phyloP scores from a whole-genome alignment of 176 grass and related monocot species.

The Ensete glaucum region DNA sequence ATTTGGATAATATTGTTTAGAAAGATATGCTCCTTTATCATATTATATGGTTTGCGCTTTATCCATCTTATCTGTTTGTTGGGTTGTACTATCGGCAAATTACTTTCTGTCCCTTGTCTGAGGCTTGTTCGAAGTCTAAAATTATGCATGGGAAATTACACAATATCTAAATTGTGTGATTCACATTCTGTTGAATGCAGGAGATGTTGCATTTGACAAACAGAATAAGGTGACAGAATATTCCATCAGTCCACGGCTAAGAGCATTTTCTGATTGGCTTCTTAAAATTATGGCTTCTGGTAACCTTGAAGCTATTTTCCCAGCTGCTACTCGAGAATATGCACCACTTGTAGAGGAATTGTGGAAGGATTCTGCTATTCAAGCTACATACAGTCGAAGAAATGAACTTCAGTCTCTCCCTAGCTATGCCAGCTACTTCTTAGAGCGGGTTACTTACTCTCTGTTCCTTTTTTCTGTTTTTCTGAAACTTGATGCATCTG shows the following conservation, averaged over 20 bases:
- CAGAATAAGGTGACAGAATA: constrained; percentile 40
- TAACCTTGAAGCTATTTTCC: constrained; percentile 84
- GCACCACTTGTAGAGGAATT: constrained; percentile 90
- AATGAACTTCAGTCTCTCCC: constrained; percentile 61
- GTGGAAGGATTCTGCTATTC: constrained; percentile 93
- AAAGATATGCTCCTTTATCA: neutral
- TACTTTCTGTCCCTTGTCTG: no score
- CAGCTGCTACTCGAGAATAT: constrained; percentile 31
- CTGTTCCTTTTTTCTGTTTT: neutral
- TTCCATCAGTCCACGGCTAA: constrained; percentile 52
- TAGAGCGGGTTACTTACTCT: constrained; percentile 58
- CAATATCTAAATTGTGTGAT: neutral
- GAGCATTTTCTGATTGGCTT: constrained; percentile 86
- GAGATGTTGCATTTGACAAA: constrained; percentile 20
- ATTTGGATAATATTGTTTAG: neutral
- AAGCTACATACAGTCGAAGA: constrained; percentile 71
- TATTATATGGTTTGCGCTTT: no score
- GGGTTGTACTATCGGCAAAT: no score
- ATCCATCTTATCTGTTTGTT: no score
- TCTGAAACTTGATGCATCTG: neutral
- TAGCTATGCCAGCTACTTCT: constrained; percentile 65
- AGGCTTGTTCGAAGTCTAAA: neutral
- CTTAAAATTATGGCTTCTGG: constrained; percentile 87
- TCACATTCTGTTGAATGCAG: constrained; percentile 15
- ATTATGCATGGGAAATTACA: neutral